Evolutionary conservation across 2,329 filamentous ascomycete genomes (phyloP).

Genomic region (Pseudocercospora macadamiae): DNA sequence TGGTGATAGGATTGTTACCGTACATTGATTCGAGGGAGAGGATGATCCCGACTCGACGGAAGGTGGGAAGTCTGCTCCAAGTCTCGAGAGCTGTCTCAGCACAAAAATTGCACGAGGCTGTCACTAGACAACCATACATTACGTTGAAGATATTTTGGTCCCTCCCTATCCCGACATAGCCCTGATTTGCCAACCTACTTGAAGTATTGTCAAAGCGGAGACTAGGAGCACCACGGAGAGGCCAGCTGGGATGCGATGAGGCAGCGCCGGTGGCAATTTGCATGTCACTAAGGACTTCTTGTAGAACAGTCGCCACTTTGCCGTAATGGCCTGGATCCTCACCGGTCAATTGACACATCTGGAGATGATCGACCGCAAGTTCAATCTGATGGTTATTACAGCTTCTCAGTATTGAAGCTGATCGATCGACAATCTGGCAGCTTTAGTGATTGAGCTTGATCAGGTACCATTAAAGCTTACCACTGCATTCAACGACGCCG

Average conservation of each 20-base stretch:
- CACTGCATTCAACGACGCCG: background rate
- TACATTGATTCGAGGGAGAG: constrained; percentile 2
- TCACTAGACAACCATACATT: background rate
- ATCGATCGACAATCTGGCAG: background rate
- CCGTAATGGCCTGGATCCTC: constrained; percentile 3
- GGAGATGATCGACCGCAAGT: background rate
- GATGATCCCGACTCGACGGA: background rate
- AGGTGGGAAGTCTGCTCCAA: background rate
- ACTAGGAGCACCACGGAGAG: background rate
- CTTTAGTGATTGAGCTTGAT: background rate
- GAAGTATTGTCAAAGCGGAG: constrained; percentile 5
- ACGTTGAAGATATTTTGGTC: constrained; percentile 3
- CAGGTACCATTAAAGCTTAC: background rate
- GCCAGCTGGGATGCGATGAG: background rate
- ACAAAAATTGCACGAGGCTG: background rate
- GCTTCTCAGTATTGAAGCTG: background rate
- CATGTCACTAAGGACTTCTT: background rate
- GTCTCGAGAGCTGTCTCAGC: background rate
- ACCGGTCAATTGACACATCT: constrained; percentile 1
- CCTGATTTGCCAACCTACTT: constrained; percentile 2
- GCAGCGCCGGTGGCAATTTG: background rate
- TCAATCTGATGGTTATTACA: background rate
- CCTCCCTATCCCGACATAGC: background rate
- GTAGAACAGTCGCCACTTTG: background rate
- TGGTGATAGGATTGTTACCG: no score